These are phyloP conservation scores for Balakata baccata DNA, from an alignment of 345 rosid genomes.

Conservation along the genomic window DNA sequence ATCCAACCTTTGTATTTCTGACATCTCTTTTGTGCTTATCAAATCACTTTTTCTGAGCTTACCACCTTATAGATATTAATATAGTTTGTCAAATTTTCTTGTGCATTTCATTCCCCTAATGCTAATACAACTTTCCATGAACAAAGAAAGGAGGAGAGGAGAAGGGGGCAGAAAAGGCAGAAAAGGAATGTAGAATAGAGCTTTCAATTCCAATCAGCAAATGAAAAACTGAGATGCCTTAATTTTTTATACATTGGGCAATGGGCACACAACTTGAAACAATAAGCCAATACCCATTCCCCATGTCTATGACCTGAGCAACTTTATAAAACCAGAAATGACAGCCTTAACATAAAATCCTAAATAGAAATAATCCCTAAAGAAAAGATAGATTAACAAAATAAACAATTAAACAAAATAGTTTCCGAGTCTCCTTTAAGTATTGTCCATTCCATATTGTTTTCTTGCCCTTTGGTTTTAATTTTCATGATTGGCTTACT, in stretches of 20 bases:
- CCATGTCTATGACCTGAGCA: background rate
- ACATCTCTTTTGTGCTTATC: background rate
- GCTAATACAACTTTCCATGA: background rate
- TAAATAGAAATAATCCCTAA: background rate
- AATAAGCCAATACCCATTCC: background rate
- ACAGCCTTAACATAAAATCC: background rate
- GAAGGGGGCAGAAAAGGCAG: background rate
- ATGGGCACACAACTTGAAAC: background rate
- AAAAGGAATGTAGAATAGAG: background rate
- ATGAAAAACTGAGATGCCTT: background rate
- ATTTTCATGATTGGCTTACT: no score
- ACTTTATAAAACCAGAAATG: background rate
- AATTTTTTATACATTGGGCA: background rate
- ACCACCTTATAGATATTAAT: background rate
- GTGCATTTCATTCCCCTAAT: background rate
- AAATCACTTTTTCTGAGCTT: background rate
- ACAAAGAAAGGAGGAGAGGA: background rate
- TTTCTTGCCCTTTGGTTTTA: no score
- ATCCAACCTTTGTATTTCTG: background rate
- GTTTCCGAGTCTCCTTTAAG: no score
- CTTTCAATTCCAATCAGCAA: background rate
- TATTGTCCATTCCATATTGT: no score
- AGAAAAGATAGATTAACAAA: background rate
- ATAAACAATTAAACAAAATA: no score
- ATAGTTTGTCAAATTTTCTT: background rate